Base-by-base conservation (phyloP, 192 early-diverging fungal species). In the Coemansia sp. region DNA sequence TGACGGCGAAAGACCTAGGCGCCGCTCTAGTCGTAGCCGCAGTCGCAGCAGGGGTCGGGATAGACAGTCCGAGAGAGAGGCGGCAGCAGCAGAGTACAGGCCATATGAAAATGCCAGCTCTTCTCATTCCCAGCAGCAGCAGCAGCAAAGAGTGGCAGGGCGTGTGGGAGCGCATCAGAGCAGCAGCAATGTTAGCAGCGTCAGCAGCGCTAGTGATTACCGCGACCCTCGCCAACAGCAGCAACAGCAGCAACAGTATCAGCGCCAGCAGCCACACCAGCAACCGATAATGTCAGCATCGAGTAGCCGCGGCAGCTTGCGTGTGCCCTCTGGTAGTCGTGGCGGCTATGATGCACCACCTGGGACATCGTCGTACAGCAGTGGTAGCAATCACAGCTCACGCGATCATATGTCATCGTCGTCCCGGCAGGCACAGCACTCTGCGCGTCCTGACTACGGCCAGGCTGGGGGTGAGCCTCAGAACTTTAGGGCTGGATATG, bases 401-500 rank as follows among this genome's bases (percentile, higher is more conserved):
- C 60, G 60, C 60, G 60, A 62, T 10, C 60, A 38, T 20, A 8
- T 39, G 60, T 20, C 60, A 13, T 62, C 60, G 15, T 62, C 60
- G 7, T 62, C 60, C 39, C 60, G 60, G 36, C 60, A 62, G 11
- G 34, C 60, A 5, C 60, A 62, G 9, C n/a, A 62, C 36, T 39
- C 60, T 62, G 36, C 36, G 27, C 64, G 68, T 3, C 24, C 66
- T n/a, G 66, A 63, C 57, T 24, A 62, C 22, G 40, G 75, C 39
- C 65, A 64, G 33, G 9, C 38, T 12, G 60, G 60, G 18, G 65
- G 40, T n/a, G 70, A 65, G 3, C 29, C 72, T 31, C 75, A 77
- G 60, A 72, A 69, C 20, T 83, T 74, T 50, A 72, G 80, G 47
- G 69, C 75, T 3, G 80, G 80, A 20, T 83, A 83, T 24, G 80